These are phyloP conservation scores for Sugiyamaella americana DNA, from an alignment of 805 yeast genomes.

Conservation along the genomic window DNA sequence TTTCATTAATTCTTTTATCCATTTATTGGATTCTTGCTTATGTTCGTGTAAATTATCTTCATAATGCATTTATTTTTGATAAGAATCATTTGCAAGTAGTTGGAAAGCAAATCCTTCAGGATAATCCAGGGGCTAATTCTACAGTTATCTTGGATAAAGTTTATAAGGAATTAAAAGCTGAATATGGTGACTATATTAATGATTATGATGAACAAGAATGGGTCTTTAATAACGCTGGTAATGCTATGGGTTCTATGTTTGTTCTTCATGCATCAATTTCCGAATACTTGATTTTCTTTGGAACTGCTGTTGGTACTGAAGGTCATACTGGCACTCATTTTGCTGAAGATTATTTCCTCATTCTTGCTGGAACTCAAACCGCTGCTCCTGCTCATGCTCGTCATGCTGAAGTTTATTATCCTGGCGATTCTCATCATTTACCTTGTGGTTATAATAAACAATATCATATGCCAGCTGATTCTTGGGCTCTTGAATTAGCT, in stretches of 20 bases:
- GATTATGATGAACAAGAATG: slow-evolving; percentile 72
- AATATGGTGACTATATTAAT: slow-evolving; percentile 72
- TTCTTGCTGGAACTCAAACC: slow-evolving; percentile 68
- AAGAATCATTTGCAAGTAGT: slow-evolving; percentile 51
- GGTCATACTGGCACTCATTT: slow-evolving; percentile 95
- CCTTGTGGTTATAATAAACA: slow-evolving; percentile 71
- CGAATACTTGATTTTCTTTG: slow-evolving; percentile 90
- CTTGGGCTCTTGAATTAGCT: slow-evolving; percentile 89
- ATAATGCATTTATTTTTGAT: slow-evolving; percentile 66
- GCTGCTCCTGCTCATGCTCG: slow-evolving; percentile 66
- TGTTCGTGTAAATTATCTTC: slow-evolving; percentile 41
- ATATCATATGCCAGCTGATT: slow-evolving; percentile 74
- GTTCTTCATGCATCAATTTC: slow-evolving; percentile 90
- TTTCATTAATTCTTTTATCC: slow-evolving; percentile 18
- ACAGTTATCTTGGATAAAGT: slow-evolving; percentile 59
- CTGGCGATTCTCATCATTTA: slow-evolving; percentile 85
- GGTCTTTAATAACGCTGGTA: slow-evolving; percentile 97
- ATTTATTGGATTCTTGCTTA: slow-evolving; percentile 21
- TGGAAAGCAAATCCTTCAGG: slow-evolving; percentile 45
- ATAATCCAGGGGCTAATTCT: slow-evolving; percentile 36
- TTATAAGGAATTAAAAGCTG: slow-evolving; percentile 48
- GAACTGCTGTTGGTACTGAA: slow-evolving; percentile 89
- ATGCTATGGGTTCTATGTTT: slow-evolving; percentile 93
- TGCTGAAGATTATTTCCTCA: slow-evolving; percentile 96
- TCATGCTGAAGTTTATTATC: slow-evolving; percentile 62